Evolutionary conservation across 2,329 filamentous ascomycete genomes (phyloP).

Genomic region (Purpureocillium lavendulum): DNA sequence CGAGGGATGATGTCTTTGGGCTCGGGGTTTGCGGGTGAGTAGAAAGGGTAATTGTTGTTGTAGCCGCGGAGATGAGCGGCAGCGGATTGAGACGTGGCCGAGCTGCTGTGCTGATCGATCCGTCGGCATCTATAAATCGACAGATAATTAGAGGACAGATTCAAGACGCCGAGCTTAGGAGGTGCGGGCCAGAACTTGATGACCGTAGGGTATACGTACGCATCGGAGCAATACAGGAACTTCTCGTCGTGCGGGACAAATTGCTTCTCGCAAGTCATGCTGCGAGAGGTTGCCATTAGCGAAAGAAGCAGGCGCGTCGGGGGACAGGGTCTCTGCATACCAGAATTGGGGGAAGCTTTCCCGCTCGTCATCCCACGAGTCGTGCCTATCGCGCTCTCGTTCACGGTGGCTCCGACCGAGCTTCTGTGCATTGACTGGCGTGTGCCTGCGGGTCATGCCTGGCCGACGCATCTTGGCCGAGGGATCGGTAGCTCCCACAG

Average conservation of each 20-base stretch:
- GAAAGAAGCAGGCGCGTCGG: background rate
- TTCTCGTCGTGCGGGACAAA: conserved; percentile 50
- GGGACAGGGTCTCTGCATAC: conserved; percentile 35
- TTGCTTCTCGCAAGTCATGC: conserved; percentile 61
- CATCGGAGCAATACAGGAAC: conserved; percentile 57
- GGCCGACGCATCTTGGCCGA: conserved; percentile 40
- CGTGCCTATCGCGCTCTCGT: conserved; percentile 41
- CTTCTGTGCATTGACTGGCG: conserved; percentile 32
- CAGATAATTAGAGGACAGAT: too few species aligned
- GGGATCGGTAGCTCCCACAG: conserved; percentile 32
- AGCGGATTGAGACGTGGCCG: conserved; percentile 16
- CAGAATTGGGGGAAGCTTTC: conserved; percentile 59
- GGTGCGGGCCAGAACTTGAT: too few species aligned
- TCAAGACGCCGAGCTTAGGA: too few species aligned
- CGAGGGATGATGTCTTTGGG: conserved; percentile 56
- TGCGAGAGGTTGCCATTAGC: conserved; percentile 18
- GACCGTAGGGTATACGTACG: conserved; percentile 18
- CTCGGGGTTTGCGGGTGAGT: conserved; percentile 37
- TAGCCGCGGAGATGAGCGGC: conserved; percentile 19
- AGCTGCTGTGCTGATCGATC: conserved; percentile 41
- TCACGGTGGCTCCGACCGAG: conserved; percentile 42
- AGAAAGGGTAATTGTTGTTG: conserved; percentile 33
- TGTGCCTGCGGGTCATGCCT: conserved; percentile 34
- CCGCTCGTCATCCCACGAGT: conserved; percentile 47
- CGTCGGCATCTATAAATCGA: conserved; percentile 40